Evolutionary conservation across 1,139 yeast genomes (phyloP), one percentile per base, ranked within the genome.

Genomic region (Suhomyces bribrorum): DNA sequence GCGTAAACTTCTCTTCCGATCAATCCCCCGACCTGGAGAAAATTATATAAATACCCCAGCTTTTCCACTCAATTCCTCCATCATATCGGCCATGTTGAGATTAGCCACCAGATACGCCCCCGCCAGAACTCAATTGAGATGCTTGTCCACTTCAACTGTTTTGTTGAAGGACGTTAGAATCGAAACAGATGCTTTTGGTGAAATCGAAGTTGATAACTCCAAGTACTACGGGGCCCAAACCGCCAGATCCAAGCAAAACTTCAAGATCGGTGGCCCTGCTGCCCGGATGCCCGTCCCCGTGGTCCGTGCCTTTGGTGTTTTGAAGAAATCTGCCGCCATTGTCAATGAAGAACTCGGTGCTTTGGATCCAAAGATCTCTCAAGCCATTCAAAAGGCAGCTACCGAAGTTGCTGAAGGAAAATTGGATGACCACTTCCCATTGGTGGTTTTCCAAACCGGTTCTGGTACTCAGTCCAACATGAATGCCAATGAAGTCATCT

Each of bases 261-360:
- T 52, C 35, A 50, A 52, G 42, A 52, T 52, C 26, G 56, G 56
- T 7, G 55, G 52, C 26, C 74, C 77, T 20, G 81, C 90, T 49
- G 97, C 94, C 59, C 40, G 44, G 12, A 52, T 52, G 54, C 56
- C 56, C 5, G 40, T 40, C 12, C 54, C 56, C 2, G 49, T 52
- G 25, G 48, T 52, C 36, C 42, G 44, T 31, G 54, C 55, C 14
- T 52, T 52, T 28, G 56, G 56, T 24, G 41, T 51, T 7, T 47
- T 52, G 49, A 52, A 52, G 46, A 47, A 48, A 36, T 51, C 54
- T 25, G 55, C 56, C 13, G 56, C 56, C 23, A 45, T 43, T 24
- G 52, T 51, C 43, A 52, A 52, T 33, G 49, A 46, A 28, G 45
- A 48, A 25, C 38, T 43, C 38, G 55, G 55, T n/a, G 43, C 41